Conservation (phyloP, 108 stramenopile genomes). For the Cyclotella kingstonii region DNA sequence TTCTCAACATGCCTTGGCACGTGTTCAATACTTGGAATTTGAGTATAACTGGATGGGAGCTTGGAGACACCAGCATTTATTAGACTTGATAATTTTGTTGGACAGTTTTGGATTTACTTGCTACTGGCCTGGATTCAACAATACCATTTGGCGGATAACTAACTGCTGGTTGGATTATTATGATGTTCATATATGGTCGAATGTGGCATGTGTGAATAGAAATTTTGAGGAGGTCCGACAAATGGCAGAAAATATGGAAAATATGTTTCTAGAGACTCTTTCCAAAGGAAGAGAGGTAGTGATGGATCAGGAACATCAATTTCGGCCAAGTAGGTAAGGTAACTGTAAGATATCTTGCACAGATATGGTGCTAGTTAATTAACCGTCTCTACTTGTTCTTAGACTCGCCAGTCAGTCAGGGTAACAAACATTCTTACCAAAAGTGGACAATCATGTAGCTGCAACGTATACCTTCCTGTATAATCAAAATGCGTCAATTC, state of each 20-base stretch:
- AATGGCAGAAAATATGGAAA: constrained; percentile 55
- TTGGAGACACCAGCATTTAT: constrained; percentile 23
- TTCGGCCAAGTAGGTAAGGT: neutral
- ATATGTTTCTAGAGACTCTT: constrained; percentile 43
- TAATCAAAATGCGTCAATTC: too few species aligned
- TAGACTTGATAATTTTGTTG: constrained; percentile 1
- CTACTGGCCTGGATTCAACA: constrained; percentile 29
- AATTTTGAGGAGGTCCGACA: constrained; percentile 14
- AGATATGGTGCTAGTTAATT: too few species aligned
- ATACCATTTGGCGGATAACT: constrained; percentile 26
- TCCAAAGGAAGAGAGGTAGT: neutral
- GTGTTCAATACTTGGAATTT: constrained; percentile 35
- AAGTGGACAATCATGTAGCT: too few species aligned
- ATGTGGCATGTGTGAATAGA: constrained; percentile 69
- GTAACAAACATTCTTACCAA: too few species aligned
- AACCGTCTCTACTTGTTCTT: too few species aligned
- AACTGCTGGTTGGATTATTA: constrained; percentile 30
- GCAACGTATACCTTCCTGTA: too few species aligned
- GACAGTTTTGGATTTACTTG: constrained; percentile 23
- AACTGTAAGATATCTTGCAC: too few species aligned
- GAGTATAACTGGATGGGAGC: constrained; percentile 45
- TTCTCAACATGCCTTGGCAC: neutral
- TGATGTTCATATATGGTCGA: constrained; percentile 56
- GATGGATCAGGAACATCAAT: constrained; percentile 3
- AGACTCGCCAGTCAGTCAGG: too few species aligned